Evolutionary conservation across 352 stramenopile species (phyloP).

Genomic region (Phytopythium chamaehyphon): DNA sequence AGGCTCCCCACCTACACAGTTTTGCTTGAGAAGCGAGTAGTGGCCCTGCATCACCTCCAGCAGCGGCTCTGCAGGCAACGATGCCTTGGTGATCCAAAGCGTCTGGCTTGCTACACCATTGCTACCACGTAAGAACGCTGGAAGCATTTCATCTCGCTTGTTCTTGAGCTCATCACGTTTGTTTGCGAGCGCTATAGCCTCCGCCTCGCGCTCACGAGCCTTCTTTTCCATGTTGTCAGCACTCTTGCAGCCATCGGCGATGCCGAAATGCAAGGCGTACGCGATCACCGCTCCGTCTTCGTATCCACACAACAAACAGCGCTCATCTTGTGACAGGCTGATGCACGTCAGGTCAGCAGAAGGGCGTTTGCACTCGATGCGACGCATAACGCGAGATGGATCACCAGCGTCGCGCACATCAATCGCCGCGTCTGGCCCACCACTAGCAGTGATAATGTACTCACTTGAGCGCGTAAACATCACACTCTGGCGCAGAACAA

Average conservation of each 20-base stretch:
- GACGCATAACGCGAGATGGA: conserved; percentile 51
- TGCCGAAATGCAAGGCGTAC: conserved; percentile 79
- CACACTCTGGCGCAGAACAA: conserved; percentile 63
- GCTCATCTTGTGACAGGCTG: conserved; percentile 75
- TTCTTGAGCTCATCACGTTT: conserved; percentile 65
- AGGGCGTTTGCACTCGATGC: conserved; percentile 75
- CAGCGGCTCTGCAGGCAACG: conserved; percentile 47
- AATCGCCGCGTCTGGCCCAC: conserved; percentile 55
- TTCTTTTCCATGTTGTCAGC: conserved; percentile 63
- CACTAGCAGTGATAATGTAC: conserved; percentile 71
- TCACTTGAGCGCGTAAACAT: conserved; percentile 77
- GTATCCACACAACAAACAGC: conserved; percentile 79
- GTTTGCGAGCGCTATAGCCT: conserved; percentile 67
- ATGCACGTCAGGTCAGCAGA: conserved; percentile 56
- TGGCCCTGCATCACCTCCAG: conserved; percentile 62
- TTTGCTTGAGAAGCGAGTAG: conserved; percentile 66
- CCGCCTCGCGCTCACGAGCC: conserved; percentile 71
- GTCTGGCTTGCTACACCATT: conserved; percentile 11
- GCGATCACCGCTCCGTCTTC: conserved; percentile 73
- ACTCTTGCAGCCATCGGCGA: conserved; percentile 74
- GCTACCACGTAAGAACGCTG: conserved; percentile 44
- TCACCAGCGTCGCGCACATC: conserved; percentile 70
- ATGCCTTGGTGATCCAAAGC: conserved; percentile 19
- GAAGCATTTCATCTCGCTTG: conserved; percentile 48
- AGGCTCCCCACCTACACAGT: conserved; percentile 54